Evolutionary conservation across 2,329 filamentous ascomycete species (phyloP).

Genomic region (Claviceps quebecensis): DNA sequence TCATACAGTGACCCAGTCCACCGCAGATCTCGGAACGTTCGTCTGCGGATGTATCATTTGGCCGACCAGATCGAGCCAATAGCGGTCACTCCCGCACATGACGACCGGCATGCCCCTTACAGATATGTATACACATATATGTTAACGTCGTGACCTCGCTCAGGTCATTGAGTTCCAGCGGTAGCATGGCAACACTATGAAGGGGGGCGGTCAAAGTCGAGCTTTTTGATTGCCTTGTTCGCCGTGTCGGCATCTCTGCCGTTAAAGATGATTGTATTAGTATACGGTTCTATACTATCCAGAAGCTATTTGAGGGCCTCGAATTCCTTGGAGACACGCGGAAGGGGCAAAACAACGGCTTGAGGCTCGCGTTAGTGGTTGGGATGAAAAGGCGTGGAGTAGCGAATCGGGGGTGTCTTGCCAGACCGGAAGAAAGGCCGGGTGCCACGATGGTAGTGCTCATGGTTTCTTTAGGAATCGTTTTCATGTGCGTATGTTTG

Average conservation of each 20-base stretch:
- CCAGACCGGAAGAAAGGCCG: conserved; percentile 34
- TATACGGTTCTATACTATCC: conserved; percentile 26
- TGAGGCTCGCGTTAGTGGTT: background rate
- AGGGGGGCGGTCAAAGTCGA: conserved; percentile 26
- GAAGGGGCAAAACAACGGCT: background rate
- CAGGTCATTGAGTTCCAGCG: conserved; percentile 33
- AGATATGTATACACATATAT: too few relatives aligned
- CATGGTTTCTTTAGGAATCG: conserved; percentile 14
- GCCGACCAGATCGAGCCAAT: too few relatives aligned
- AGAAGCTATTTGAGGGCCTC: conserved; percentile 39
- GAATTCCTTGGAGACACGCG: conserved; percentile 31
- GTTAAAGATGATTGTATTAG: conserved; percentile 33
- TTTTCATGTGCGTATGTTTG: background rate
- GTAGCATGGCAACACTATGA: conserved; percentile 30
- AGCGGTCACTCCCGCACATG: too few relatives aligned
- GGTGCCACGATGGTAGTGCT: conserved; percentile 32
- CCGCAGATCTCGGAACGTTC: too few relatives aligned
- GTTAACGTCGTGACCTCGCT: conserved; percentile 28
- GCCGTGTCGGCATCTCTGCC: conserved; percentile 29
- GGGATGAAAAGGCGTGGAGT: background rate
- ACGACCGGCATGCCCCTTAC: too few relatives aligned
- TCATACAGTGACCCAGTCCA: too few relatives aligned
- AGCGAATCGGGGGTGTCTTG: conserved; percentile 14
- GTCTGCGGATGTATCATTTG: too few relatives aligned
- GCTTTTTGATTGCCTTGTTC: conserved; percentile 21